These are phyloP conservation scores for Geranium incanum DNA, from an alignment of 441 rosid genomes.

Conservation along the genomic window DNA sequence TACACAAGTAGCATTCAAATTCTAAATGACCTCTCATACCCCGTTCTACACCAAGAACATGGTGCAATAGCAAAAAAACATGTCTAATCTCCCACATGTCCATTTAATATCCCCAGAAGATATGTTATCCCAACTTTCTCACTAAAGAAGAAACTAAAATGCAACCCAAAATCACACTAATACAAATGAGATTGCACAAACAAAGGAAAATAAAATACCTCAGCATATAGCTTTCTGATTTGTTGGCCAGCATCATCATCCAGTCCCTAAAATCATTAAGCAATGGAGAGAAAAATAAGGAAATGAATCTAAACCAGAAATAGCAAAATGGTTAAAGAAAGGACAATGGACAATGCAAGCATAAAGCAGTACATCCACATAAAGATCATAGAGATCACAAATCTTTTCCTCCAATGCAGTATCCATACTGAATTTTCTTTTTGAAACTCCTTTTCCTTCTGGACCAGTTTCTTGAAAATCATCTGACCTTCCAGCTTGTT, in stretches of 20 bases:
- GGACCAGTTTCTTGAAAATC: conserved; percentile 46
- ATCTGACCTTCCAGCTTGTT: conserved; percentile 52
- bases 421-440: conserved; percentile 64
- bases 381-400: conserved; percentile 93
- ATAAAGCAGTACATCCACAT: conserved; percentile 58
- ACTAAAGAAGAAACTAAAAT: too few species aligned
- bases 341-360: conserved; percentile 11
- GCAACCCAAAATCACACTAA: too few species aligned
- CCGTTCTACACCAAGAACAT: too few species aligned
- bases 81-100: too few species aligned
- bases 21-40: too few species aligned
- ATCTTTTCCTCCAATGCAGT: conserved; percentile 72
- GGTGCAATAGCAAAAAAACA: too few species aligned
- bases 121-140: too few species aligned
- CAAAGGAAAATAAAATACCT: conserved; percentile 43
- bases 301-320: conserved; percentile 11
- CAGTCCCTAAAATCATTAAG: conserved; percentile 52
- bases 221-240: conserved; percentile 72
- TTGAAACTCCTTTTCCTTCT: conserved; percentile 38
- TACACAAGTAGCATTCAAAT: too few species aligned
- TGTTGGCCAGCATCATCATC: conserved; percentile 87
- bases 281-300: conserved; percentile 15
- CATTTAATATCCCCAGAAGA: too few species aligned
- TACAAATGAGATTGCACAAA: not conserved
- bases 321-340: conserved; percentile 3